Base-by-base conservation (phyloP, 2,329 filamentous ascomycete species). In the Pestalotiopsis sp. region DNA sequence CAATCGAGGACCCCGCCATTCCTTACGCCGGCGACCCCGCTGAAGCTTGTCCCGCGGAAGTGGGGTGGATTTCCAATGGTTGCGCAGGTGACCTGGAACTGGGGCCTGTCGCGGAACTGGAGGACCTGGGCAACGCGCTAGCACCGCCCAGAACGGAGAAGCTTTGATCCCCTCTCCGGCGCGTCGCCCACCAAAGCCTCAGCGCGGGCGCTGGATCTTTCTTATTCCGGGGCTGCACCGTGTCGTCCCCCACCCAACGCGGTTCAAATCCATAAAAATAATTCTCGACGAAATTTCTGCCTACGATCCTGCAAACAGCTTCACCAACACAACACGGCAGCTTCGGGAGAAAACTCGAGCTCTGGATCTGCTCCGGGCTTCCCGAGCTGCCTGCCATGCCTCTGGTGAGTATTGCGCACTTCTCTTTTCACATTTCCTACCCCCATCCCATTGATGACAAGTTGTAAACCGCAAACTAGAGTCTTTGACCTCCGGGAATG, bases 401-500 rank as follows among this genome's bases (percentile, higher is more conserved):
- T 22, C 20, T 22, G 67, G 73, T 74, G 69, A 73, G 73, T 74
- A 10, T 64, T 52, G 44, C 62, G 48, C 26, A 24, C 56, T 30
- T 63, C 20, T 48, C 48, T 9, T 57, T 22, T n/a, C 59, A 20
- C 68, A 58, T 59, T 52, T 39, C 59, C 65, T 68, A 72, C 74
- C 72, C 69, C 70, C 72, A 77, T 35, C 84, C 40, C 81, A 82
- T 79, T 94, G 93, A 95, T 95, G 93, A 94, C 90, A 94, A 83
- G 80, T 80, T 85, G 84, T 86, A 87, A 91, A 94, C 92, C 91
- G 88, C 90, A 85, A 83, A 81, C 81, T 97, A 97, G 93, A 97
- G 93, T 97, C 93, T 97, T 96, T 96, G 93, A 97, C 90, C 91
- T 84, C 80, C 79, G 80, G 86, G 89, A 87, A 91, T 95, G 92